Evolutionary conservation across 148 eudicot genomes (phyloP).

Genomic region (Chenopodium suecicum): DNA sequence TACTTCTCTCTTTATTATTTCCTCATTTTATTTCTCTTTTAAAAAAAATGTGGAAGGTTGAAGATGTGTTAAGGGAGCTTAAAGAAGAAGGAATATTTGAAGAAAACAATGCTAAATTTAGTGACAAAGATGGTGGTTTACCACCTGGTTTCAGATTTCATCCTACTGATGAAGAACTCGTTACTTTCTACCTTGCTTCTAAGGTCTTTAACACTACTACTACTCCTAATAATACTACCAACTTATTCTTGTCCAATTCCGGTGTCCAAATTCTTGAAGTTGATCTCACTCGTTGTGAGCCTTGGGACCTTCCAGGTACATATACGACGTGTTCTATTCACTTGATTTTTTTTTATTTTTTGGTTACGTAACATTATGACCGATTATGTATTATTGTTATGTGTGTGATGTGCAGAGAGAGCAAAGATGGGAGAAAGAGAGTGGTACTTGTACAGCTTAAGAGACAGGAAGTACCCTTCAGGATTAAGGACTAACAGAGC

Average conservation of each 20-base stretch:
- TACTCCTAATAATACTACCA: neutral
- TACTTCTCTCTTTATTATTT: neutral
- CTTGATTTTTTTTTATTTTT: neutral
- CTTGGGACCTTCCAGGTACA: conserved; percentile 93
- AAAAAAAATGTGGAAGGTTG: conserved; percentile 43
- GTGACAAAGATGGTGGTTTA: conserved; percentile 41
- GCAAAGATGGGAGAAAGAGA: conserved; percentile 84
- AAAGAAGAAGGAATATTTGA: conserved; percentile 27
- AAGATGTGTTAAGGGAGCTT: conserved; percentile 55
- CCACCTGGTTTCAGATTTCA: conserved; percentile 81
- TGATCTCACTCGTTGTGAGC: conserved; percentile 77
- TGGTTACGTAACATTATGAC: no score
- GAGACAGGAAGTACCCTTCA: conserved; percentile 80
- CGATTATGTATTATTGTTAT: neutral
- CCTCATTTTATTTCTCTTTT: neutral
- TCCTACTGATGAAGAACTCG: conserved; percentile 80
- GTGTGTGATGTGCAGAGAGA: conserved; percentile 38
- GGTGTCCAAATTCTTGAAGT: conserved; percentile 54
- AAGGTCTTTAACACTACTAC: conserved; percentile 39
- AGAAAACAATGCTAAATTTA: neutral
- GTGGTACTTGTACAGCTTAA: conserved; percentile 77
- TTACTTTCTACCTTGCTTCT: conserved; percentile 71
- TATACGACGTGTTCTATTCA: neutral
- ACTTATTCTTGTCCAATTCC: conserved; percentile 16
- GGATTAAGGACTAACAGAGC: conserved; percentile 80